Base-by-base conservation (phyloP, 1,139 yeast genomes). In the Debaryomyces robertsiae region DNA sequence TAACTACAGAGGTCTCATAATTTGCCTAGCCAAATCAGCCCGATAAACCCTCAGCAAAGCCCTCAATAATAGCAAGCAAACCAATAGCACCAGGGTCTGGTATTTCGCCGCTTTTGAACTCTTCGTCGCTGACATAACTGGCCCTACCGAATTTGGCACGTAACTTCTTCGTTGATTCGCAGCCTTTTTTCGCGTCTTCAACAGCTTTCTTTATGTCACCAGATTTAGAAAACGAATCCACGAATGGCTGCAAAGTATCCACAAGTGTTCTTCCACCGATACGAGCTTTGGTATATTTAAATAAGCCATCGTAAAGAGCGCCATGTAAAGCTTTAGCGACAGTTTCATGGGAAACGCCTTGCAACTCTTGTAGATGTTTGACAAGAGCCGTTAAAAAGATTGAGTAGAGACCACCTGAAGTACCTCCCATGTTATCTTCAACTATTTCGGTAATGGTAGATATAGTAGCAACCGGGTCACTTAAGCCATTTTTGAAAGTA, bases 31-130 rank as follows among this genome's bases (percentile, higher is more conserved):
- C 24, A 11, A 30, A 32, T 14, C 27, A 32, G 4, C 19, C 27
- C 11, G 23, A 28, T 17, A 27, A 32, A 17, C 19, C 43, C n/a
- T 46, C 46, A 14, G 46, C 45, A 45, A 71, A 75, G 32, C 91
- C 91, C 48, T 79, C 77, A 40, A 84, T 64, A 42, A 84, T 69
- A 18, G 84, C 88, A 38, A 84, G 82, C 11, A 85, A 65, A 5
- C 94, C 94, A 41, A 84, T 79, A 1, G 98, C 97, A 51, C 98
- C 98, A 2, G 98, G 97, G 55, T 91, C 98, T 2, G 96, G 96
- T 30, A 90, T 75, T 1, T 81, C 82, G n/a, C 81, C 81, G 39
- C 69, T 73, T 43, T 65, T 55, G 41, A 72, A 66, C 44, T 81
- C 86, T 17, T 77, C 82, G 47, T 79, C 79, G 44, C 74, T 73